Base-by-base conservation (phyloP, 495 filamentous ascomycete species). In the Antarctomyces pellizariae region DNA sequence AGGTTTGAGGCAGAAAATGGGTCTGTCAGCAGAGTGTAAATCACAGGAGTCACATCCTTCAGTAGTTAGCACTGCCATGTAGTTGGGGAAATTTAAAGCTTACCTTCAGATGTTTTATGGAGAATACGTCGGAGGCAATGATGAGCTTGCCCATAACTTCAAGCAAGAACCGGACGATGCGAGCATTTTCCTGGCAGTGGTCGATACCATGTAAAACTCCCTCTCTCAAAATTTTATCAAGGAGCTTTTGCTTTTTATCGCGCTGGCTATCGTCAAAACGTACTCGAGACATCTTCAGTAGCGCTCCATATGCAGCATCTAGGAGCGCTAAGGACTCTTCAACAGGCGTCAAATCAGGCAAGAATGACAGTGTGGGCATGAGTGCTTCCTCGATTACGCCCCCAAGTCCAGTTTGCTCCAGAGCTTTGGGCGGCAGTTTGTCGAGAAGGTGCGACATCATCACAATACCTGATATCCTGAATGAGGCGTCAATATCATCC, bases 381-480 rank as follows among this genome's bases (percentile, higher is more conserved):
- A 90, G 45, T 7, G 77, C 71, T 17, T 80, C 67, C 41, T 78
- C 67, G 37, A 97, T 76, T 13, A 97, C 72, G 0, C 67, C 57
- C 2, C 56, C 64, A 0, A 97, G 58, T 1, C 84, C 84, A 0
- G 77, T 84, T 16, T 66, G 61, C 5, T 42, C 42, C 10, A 97
- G 59, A 2, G 75, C 56, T 15, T 45, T 44, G 35, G 43, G 37
- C 2, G 62, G 47, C 19, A 74, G 57, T 8, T 67, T 61, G 4
- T 49, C 46, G 13, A 92, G 60, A 23, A 93, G 63, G 0, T 48
- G 31, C 4, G 41, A 42, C 1, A 86, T 48, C 2, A 82, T 46
- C 2, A 40, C 35, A 18, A 78, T 71, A 7, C 72, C 80, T 4
- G 47, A 52, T 1, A 50, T 41, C 30, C 76, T 72, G 38, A 67